A percentile compares a stretch with the other conserved stretches of the same genome.
Conservation (phyloP, 768 basidiomycete species). For the Trichaptum fuscoviolaceum region DNA sequence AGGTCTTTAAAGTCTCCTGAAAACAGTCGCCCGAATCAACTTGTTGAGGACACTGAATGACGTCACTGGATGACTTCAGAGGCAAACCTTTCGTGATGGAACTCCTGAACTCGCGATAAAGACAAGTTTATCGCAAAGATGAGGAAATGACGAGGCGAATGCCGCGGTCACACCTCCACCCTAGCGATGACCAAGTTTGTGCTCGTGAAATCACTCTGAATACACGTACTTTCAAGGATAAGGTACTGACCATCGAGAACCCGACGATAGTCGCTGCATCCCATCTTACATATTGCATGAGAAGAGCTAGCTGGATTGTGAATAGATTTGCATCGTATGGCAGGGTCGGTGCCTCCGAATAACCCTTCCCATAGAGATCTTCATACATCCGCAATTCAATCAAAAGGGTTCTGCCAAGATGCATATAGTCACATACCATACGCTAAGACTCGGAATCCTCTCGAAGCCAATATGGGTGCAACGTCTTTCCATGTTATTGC, state of each 20-base stretch:
- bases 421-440: constrained; percentile 13
- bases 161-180: constrained; percentile 20
- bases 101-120: constrained; percentile 12
- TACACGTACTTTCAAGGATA: neutral
- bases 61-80: neutral
- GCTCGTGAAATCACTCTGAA: neutral
- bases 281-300: constrained; percentile 20
- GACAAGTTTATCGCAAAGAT: constrained; percentile 16
- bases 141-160: constrained; percentile 19
- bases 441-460: constrained; percentile 17
- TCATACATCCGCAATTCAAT: neutral
- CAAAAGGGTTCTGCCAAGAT: neutral
- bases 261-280: constrained; percentile 16
- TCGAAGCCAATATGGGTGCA: constrained; percentile 5
- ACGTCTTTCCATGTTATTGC: constrained; percentile 11
- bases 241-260: constrained; percentile 17
- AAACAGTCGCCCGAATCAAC: neutral
- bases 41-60: neutral
- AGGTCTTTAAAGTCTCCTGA: neutral
- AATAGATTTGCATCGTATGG: constrained; percentile 15
- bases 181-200: constrained; percentile 4
- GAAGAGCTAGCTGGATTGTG: constrained; percentile 17
- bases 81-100: neutral
- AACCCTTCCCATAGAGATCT: constrained; percentile 22
- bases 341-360: constrained; percentile 18